Conservation (phyloP, 441 rosid genomes). For the Populus hybrid region DNA sequence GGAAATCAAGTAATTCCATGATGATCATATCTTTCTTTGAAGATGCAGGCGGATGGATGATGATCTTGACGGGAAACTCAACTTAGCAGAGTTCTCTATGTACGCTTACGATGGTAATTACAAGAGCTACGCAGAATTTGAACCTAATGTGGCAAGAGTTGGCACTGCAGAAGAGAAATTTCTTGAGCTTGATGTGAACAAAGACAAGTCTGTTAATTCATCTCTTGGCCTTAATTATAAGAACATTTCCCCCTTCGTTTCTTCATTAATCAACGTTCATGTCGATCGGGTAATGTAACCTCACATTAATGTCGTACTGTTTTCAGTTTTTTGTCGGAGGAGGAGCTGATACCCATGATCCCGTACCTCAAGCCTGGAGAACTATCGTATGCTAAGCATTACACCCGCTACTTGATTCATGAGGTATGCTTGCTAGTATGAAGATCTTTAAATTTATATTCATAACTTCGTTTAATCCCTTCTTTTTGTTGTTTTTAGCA, state of each 20-base stretch:
- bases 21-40: not conserved
- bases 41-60: constrained; percentile 44
- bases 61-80: constrained; percentile 44
- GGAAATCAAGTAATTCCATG: not conserved
- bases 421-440: constrained; percentile 32
- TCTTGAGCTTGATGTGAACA: constrained; percentile 47
- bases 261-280: not conserved
- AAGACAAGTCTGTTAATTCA: constrained; percentile 30
- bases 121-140: constrained; percentile 47
- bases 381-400: constrained; percentile 49
- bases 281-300: not conserved
- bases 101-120: constrained; percentile 37
- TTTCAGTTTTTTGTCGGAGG: constrained; percentile 35
- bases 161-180: constrained; percentile 46
- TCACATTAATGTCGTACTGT: not conserved
- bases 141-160: constrained; percentile 22
- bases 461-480: too few relatives aligned
- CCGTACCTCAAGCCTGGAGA: constrained; percentile 65
- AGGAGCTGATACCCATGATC: constrained; percentile 55
- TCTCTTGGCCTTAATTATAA: not conserved
- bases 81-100: constrained; percentile 39
- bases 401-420: constrained; percentile 44
- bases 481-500: not conserved
- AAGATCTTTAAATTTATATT: too few relatives aligned
- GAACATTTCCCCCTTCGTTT: not conserved